Evolutionary conservation across 2,329 filamentous ascomycete species (phyloP), one percentile per base, ranked within the genome.

Genomic region (Phaeosphaeriaceae sp.): DNA sequence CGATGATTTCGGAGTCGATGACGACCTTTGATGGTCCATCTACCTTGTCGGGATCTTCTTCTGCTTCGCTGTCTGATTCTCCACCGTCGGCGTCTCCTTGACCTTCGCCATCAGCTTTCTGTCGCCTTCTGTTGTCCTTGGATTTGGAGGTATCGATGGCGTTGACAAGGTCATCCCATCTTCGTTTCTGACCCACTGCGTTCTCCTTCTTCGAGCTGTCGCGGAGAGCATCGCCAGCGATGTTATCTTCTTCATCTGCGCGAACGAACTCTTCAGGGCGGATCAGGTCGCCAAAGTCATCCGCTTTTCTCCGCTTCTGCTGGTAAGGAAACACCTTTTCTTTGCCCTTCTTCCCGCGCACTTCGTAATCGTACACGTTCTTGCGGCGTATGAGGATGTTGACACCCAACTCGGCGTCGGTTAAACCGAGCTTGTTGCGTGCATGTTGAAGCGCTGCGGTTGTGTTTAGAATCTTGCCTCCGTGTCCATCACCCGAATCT

Each of bases 221-320:
- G 20, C 82, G 82, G 56, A 86, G 80, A 49, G 89, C 88, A 51
- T 89, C 86, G 13, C 86, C 87, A 42, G 91, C 89, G 19, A 87
- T 84, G 57, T 89, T 88, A 66, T 96, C 92, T 56, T 92, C 89
- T 78, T 98, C 95, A 73, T 99, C 95, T 0, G 93, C 94, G 57
- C 93, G 87, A 1, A 97, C 84, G 73, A 94, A 99, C 63, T 99
- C 95, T 75, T 98, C 95, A 0, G 94, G 91, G 53, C 93, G 88
- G 67, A 99, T 97, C 17, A 96, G 81, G 64, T 99, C 95, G 57
- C 95, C 95, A 78, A 95, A 99, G 63, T 97, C 94, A 72, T 98
- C 95, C 27, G 85, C 87, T 51, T 92, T 88, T 74, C 88, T 91
- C 69, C 91, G 85, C 51, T 92, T 88, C 22, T 93, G 87, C 1